Evolutionary conservation across 2,329 filamentous ascomycete genomes (phyloP).

Genomic region (Dryadomyces quercivorus): DNA sequence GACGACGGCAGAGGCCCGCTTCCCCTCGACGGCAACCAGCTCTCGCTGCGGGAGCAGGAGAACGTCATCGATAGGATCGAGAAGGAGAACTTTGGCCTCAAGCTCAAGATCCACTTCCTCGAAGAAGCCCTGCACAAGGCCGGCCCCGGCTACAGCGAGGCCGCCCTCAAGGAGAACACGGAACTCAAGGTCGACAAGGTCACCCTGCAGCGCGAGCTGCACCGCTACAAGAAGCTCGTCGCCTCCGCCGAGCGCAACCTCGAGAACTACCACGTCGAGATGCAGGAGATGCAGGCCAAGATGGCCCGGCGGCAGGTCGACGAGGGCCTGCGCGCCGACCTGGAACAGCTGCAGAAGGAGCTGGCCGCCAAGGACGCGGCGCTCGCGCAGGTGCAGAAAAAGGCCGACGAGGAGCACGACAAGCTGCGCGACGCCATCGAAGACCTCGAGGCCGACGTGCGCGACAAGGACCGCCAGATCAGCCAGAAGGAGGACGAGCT

Average conservation of each 20-base stretch:
- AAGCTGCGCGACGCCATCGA: conserved; percentile 62
- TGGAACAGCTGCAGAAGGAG: conserved; percentile 43
- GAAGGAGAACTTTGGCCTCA: conserved; percentile 96
- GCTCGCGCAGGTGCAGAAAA: conserved; percentile 46
- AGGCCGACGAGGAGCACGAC: conserved; percentile 46
- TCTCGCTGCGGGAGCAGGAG: conserved; percentile 89
- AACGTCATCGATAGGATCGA: conserved; percentile 91
- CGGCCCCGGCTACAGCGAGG: conserved; percentile 80
- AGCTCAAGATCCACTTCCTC: conserved; percentile 93
- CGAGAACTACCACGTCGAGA: conserved; percentile 69
- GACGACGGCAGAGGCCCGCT: conserved; percentile 17
- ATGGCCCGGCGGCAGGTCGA: conserved; percentile 65
- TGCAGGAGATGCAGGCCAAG: conserved; percentile 72
- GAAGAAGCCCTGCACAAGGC: conserved; percentile 81
- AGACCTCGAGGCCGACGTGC: conserved; percentile 63
- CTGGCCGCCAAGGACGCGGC: conserved; percentile 48
- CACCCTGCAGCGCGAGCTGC: conserved; percentile 78
- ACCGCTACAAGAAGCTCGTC: conserved; percentile 75
- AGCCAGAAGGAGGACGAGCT: conserved; percentile 61
- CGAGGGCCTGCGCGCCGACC: conserved; percentile 51
- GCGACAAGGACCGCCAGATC: conserved; percentile 62
- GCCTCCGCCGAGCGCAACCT: conserved; percentile 74
- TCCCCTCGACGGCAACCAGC: conserved; percentile 64
- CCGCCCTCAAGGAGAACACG: conserved; percentile 85
- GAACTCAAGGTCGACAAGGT: conserved; percentile 89